Base-by-base conservation (phyloP, 2,329 filamentous ascomycete species). In the Hypoxylon rubiginosum region DNA sequence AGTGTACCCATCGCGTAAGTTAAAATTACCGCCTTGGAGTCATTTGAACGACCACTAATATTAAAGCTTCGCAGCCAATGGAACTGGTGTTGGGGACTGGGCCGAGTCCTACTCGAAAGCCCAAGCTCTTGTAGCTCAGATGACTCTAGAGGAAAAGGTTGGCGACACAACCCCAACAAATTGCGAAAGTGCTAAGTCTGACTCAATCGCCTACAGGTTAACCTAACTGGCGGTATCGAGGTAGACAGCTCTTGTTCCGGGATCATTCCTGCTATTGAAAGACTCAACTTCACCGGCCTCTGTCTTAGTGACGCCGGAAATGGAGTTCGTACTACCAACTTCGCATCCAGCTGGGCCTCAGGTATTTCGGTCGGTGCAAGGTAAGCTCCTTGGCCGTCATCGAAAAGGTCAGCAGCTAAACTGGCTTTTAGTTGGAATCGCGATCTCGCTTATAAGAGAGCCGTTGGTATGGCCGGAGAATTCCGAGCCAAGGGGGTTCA, bases 401-500 rank as follows among this genome's bases (percentile, higher is more conserved):
- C 2, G 21, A 28, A 36, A 4, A 1, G 41, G 2, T 3, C 3
- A 39, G n/a, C 4, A 28, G 69, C 81, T 81, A 57, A 86, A 0
- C 81, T 1, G 88, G 85, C 17, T 85, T 86, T 2, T 89, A 76
- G 76, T 54, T 97, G 92, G 91, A 92, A 95, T 77, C 90, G 88
- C 64, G 81, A 86, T 8, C 84, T 95, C 46, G 88, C 92, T 62
- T 88, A 88, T 73, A 81, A 84, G 55, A 87, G 92, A 53, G 93
- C 90, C 32, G 80, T 86, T 55, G 90, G 90, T 51, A 93, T 97
- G 90, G 93, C 90, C 2, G 82, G 84, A 62, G 93, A 97, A 77
- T 92, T 92, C 76, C 86, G 85, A 66, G 86, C 80, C 45, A 97
- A 97, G 78, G 93, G 93, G 52, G 88, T 93, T 32, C 91, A 97